Evolutionary conservation across 768 basidiomycete species (phyloP).

Genomic region (Tulasnella sp.): DNA sequence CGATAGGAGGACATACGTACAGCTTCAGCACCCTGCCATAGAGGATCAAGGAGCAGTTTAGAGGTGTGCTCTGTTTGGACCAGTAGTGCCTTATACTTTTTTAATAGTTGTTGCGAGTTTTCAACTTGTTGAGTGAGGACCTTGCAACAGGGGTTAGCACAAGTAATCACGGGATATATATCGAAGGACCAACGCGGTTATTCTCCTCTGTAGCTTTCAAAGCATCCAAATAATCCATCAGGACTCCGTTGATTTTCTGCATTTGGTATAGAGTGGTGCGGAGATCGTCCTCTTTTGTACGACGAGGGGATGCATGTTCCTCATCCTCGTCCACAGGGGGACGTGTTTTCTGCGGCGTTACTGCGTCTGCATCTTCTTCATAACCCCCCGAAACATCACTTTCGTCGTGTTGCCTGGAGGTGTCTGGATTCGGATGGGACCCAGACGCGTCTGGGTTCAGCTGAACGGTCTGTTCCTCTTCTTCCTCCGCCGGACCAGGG

Average conservation of each 20-base stretch:
- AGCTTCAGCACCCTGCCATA: slow-evolving; percentile 20
- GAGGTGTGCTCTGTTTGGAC: slow-evolving; percentile 20
- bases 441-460: background rate
- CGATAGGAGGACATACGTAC: slow-evolving; percentile 5
- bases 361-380: background rate
- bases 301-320: background rate
- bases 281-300: slow-evolving; percentile 16
- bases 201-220: slow-evolving; percentile 15
- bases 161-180: background rate
- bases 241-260: slow-evolving; percentile 14
- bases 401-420: background rate
- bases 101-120: slow-evolving; percentile 18
- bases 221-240: slow-evolving; percentile 16
- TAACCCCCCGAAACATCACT: background rate
- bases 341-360: background rate
- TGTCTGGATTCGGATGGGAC: background rate
- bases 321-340: background rate
- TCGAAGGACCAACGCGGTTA: slow-evolving; percentile 7
- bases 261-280: slow-evolving; percentile 16
- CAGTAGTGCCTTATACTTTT: slow-evolving; percentile 18
- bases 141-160: slow-evolving; percentile 4
- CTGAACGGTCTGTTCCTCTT: background rate
- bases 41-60: slow-evolving; percentile 16
- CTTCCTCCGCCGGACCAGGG: background rate
- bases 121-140: slow-evolving; percentile 17